phyloP scores from a whole-genome alignment of 345 rosid species.

The Nephelium lappaceum region DNA sequence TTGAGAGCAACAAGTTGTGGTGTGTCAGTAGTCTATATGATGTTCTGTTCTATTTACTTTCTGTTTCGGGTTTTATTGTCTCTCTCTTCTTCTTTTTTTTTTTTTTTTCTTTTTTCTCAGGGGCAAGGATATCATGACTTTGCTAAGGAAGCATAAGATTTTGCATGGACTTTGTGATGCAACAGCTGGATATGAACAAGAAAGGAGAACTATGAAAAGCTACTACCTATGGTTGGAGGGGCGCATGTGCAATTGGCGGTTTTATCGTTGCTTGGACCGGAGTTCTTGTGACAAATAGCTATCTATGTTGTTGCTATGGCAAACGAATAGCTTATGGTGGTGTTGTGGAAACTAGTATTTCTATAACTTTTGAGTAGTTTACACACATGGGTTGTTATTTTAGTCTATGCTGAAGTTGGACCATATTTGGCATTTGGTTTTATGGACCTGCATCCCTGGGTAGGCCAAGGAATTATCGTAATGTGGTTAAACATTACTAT shows the following conservation, averaged over 20 bases:
- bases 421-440: neutral
- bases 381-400: neutral
- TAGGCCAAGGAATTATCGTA: neutral
- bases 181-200: neutral
- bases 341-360: neutral
- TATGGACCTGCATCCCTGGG: neutral
- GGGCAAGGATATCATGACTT: neutral
- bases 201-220: neutral
- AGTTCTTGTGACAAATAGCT: neutral
- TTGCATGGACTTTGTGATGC: neutral
- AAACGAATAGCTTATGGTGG: neutral
- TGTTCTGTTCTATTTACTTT: neutral
- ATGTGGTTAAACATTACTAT: too few relatives aligned
- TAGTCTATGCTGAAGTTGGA: neutral
- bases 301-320: neutral
- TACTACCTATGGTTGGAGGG: neutral
- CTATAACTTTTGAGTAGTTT: neutral
- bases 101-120: neutral
- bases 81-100: too few relatives aligned
- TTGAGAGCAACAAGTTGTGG: neutral
- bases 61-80: neutral
- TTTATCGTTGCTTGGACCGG: neutral
- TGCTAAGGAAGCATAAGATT: slow-evolving; percentile 1
- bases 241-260: neutral
- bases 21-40: neutral